Percentiles rank a stretch among this genome's conserved stretches.
phyloP scores from a whole-genome alignment of 805 yeast species.

The Komagataella pseudopastoris region DNA sequence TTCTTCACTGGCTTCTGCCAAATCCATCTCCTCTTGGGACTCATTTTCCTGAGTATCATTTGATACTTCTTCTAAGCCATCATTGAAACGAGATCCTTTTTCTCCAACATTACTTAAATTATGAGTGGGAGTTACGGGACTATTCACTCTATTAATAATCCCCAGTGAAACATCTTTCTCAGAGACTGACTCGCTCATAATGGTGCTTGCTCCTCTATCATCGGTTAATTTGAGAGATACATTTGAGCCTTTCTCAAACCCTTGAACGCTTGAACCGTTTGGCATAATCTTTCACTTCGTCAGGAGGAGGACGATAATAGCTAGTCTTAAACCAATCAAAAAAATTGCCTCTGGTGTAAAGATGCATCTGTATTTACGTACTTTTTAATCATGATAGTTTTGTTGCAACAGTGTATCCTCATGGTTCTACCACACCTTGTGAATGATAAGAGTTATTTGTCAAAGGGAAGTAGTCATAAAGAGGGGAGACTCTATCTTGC shows the following conservation, averaged over 20 bases:
- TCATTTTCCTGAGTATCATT: constrained; percentile 12
- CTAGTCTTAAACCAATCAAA: neutral
- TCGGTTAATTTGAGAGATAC: neutral
- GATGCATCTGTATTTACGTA: neutral
- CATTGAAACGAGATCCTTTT: neutral
- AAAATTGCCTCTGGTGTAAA: neutral
- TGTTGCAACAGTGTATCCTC: neutral
- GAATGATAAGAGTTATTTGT: neutral
- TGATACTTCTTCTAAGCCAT: constrained; percentile 5
- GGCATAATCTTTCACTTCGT: neutral
- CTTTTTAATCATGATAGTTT: too few species aligned
- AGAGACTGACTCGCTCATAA: neutral
- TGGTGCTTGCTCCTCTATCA: neutral
- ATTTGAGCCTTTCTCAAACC: neutral
- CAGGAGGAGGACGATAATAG: too few species aligned
- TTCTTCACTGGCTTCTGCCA: constrained; percentile 4
- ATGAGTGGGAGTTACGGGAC: constrained; percentile 1
- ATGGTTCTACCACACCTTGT: neutral
- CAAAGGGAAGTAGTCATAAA: neutral
- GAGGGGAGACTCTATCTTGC: neutral
- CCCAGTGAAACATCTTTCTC: neutral
- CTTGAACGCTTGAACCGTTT: too few species aligned
- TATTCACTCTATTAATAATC: neutral
- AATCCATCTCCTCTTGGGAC: constrained; percentile 9
- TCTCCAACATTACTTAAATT: constrained; percentile 3